These are phyloP conservation scores for Paxillus ammoniavirescens DNA, from an alignment of 768 basidiomycete genomes.

Conservation along the genomic window DNA sequence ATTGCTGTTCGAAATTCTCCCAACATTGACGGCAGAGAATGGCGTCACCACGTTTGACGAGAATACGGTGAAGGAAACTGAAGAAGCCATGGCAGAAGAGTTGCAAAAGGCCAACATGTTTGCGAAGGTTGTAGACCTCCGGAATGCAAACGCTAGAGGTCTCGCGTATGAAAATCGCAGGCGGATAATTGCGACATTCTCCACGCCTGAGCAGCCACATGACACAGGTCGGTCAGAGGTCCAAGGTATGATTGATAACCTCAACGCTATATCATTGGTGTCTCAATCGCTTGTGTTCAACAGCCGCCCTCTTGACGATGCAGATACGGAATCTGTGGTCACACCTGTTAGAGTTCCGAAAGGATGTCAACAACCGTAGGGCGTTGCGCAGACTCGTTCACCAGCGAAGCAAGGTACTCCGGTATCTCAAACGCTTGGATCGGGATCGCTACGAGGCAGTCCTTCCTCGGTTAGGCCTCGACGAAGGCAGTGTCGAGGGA, in stretches of 20 bases:
- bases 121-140: slow-evolving; percentile 72
- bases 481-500: slow-evolving; percentile 81
- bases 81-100: slow-evolving; percentile 34
- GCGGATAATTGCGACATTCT: slow-evolving; percentile 79
- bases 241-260: slow-evolving; percentile 57
- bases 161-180: slow-evolving; percentile 84
- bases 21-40: slow-evolving; percentile 44
- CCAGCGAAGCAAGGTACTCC: slow-evolving; percentile 77
- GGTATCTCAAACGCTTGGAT: slow-evolving; percentile 67
- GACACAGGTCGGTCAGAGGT: slow-evolving; percentile 87
- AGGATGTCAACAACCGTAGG: slow-evolving; percentile 76
- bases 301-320: slow-evolving; percentile 85
- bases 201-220: slow-evolving; percentile 57
- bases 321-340: slow-evolving; percentile 80
- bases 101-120: slow-evolving; percentile 52
- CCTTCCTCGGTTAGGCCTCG: slow-evolving; percentile 73
- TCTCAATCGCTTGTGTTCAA: slow-evolving; percentile 1
- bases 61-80: slow-evolving; percentile 18
- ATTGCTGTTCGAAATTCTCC: slow-evolving; percentile 67
- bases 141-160: slow-evolving; percentile 86
- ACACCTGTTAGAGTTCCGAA: slow-evolving; percentile 66
- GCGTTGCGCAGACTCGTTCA: slow-evolving; percentile 79
- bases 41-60: slow-evolving; percentile 19
- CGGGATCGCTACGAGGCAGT: slow-evolving; percentile 71
- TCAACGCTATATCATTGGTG: neutral